Percentiles rank a stretch among this genome's conserved stretches.
Evolutionary conservation across 257 asterid genomes (phyloP).

Genomic region (Capsicum rhomboideum): DNA sequence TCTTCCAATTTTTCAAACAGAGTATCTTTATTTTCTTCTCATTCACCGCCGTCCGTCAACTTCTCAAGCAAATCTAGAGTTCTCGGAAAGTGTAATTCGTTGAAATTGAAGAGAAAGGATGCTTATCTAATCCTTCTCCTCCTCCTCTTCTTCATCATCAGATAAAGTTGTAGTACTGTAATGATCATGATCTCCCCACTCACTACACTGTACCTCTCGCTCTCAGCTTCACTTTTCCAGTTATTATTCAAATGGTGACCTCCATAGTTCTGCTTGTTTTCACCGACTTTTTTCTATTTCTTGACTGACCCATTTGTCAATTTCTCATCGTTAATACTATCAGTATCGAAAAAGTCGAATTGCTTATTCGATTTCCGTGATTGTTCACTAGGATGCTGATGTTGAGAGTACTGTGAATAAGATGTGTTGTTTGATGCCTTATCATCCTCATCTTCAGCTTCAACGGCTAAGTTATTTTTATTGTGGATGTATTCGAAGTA

Average conservation of each 20-base stretch:
- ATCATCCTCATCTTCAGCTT: slow-evolving; percentile 36
- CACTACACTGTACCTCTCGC: slow-evolving; percentile 98
- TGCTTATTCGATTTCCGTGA: slow-evolving; percentile 12
- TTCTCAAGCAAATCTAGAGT: slow-evolving; percentile 27
- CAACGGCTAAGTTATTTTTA: slow-evolving; percentile 17
- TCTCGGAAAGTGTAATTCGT: slow-evolving; percentile 14
- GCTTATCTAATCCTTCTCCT: slow-evolving; percentile 31
- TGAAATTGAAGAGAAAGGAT: slow-evolving; percentile 24
- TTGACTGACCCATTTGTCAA: slow-evolving; percentile 25
- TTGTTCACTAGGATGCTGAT: slow-evolving; percentile 13
- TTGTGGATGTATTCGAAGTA: slow-evolving; percentile 50
- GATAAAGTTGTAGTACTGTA: slow-evolving; percentile 50
- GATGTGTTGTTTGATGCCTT: slow-evolving; percentile 32
- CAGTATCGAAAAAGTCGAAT: slow-evolving; percentile 23
- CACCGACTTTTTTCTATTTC: neutral
- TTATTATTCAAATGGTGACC: slow-evolving; percentile 10
- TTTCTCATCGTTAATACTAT: slow-evolving; percentile 39
- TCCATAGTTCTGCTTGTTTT: slow-evolving; percentile 8
- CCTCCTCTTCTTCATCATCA: slow-evolving; percentile 39
- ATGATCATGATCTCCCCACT: slow-evolving; percentile 90
- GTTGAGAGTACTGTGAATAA: slow-evolving; percentile 20
- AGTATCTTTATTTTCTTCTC: slow-evolving; percentile 34
- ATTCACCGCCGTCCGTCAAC: slow-evolving; percentile 30
- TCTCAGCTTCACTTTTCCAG: slow-evolving; percentile 41
- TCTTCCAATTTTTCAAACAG: slow-evolving; percentile 25